These are phyloP conservation scores for Diplodia corticola DNA, from an alignment of 2,329 filamentous ascomycete genomes.

Conservation along the genomic window DNA sequence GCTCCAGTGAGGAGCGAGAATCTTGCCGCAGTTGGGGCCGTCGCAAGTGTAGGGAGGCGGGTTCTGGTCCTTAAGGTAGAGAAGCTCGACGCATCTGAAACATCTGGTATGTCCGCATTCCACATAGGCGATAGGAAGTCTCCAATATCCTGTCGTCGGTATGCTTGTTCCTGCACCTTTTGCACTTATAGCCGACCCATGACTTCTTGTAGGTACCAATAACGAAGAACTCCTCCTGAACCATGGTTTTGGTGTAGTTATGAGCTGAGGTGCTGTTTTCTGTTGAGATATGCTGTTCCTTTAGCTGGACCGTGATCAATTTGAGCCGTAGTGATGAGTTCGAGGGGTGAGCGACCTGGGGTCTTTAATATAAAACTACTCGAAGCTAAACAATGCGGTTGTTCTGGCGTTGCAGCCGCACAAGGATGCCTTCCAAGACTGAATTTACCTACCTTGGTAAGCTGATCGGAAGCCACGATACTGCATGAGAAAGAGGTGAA, in stretches of 20 bases:
- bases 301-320: too few species aligned
- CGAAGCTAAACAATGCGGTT: too few species aligned
- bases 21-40: neutral
- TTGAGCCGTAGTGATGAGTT: too few species aligned
- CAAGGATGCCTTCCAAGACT: too few species aligned
- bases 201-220: neutral
- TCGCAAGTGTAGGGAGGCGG: neutral
- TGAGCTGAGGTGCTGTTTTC: too few species aligned
- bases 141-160: neutral
- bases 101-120: neutral
- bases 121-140: neutral
- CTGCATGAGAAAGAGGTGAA: too few species aligned
- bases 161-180: neutral
- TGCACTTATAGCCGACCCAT: neutral
- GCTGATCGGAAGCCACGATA: too few species aligned
- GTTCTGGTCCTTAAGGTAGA: neutral
- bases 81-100: neutral
- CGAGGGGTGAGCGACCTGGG: too few species aligned
- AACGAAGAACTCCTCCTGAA: neutral
- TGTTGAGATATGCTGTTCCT: too few species aligned
- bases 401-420: too few species aligned
- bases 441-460: too few species aligned
- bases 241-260: neutral
- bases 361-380: too few species aligned
- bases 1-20: neutral